Base-by-base conservation (phyloP, 208 protist genomes). In the Strigomonas galati region DNA sequence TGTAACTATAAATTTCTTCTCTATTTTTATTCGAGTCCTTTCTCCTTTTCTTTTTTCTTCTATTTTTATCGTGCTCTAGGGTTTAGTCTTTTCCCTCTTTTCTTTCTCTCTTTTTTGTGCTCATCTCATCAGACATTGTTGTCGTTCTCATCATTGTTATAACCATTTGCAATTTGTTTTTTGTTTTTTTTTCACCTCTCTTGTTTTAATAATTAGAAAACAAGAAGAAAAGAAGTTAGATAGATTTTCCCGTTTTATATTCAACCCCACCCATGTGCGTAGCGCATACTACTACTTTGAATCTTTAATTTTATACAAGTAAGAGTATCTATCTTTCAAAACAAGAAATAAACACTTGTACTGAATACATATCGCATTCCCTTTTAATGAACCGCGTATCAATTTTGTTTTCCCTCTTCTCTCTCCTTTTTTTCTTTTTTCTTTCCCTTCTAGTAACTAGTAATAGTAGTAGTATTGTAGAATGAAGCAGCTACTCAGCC, bases 401-500 rank as follows among this genome's bases (percentile, higher is more conserved):
- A 14, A 44, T 46, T 26, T 35, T 52, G 10, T 2, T 63, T 53
- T 63, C 6, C 19, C 7, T 48, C 21, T 32, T 28, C 58, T 21
- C 10, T 44, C 30, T 12, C 55, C 35, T 37, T 62, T 67, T 51
- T 65, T 49, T 27, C 23, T 60, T 72, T 52, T 24, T 30, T 59
- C 49, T 6, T 53, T 60, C n/a, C 48, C 31, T 32, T 17, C 44
- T 62, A 35, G 52, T 31, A 24, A 9, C 59, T 1, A 0, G 35
- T 66, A 43, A 27, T 54, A 31, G 19, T 43, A 43, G 30, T 40
- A 54, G 35, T 44, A 56, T 24, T 26, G 26, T 44, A 55, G 32
- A 40, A 93, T 95, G 69, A 91, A 94, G 62, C 81, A 92, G 21
- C 71, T 98, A 15, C 71, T 95, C 14, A 87, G 86, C 28, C 94